A percentile compares a stretch with the other conserved stretches of the same genome.
Conservation (phyloP, 164 flowering plant genomes). For the Warburgia ugandensis region DNA sequence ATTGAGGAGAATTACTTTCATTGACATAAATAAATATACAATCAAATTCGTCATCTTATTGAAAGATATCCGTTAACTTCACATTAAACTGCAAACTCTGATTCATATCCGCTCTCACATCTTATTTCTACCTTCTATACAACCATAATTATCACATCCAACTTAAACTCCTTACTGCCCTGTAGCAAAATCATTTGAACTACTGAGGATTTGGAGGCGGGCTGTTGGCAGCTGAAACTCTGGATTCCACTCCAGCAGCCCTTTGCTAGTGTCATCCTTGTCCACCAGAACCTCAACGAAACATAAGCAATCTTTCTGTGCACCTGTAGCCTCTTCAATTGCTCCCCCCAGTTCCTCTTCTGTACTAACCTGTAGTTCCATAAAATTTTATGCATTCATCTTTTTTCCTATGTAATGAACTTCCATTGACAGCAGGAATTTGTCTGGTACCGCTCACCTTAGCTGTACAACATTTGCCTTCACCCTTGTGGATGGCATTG, state of each 20-base stretch:
- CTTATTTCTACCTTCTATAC: not conserved
- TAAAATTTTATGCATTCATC: not conserved
- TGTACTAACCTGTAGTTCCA: slow-evolving; percentile 39
- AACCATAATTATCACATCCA: not conserved
- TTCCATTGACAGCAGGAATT: no score
- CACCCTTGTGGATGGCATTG: slow-evolving; percentile 66
- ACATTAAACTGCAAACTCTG: not conserved
- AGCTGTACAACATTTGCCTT: slow-evolving; percentile 69
- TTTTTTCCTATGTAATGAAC: no score
- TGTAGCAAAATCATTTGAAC: no score
- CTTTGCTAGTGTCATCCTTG: slow-evolving; percentile 90
- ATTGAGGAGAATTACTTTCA: no score
- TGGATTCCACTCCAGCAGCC: slow-evolving; percentile 80
- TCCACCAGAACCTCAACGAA: slow-evolving; percentile 68
- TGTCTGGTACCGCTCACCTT: no score
- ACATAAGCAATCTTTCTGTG: slow-evolving; percentile 49
- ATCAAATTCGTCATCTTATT: no score
- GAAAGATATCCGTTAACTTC: no score
- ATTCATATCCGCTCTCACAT: not conserved
- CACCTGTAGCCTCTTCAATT: slow-evolving; percentile 42
- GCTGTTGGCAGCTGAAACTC: slow-evolving; percentile 66
- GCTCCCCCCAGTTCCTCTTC: slow-evolving; percentile 67
- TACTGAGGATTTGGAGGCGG: slow-evolving; percentile 76
- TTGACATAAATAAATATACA: no score
- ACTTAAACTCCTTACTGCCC: no score